Conservation (phyloP, 2,329 filamentous ascomycete species). For the Coleophoma crateriformis region DNA sequence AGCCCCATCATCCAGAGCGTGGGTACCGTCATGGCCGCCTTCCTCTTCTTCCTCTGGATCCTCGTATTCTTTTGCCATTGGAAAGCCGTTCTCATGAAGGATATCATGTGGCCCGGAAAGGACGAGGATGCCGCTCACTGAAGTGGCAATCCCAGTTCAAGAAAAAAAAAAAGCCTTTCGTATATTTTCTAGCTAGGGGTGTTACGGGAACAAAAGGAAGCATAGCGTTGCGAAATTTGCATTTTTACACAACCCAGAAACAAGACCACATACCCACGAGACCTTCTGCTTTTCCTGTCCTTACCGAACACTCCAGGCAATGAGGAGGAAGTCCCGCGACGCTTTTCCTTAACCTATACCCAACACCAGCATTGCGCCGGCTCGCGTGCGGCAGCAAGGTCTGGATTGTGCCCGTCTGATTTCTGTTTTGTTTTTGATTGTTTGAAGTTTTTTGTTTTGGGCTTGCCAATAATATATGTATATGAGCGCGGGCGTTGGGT, state of each 20-base stretch:
- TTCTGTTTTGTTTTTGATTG: not conserved
- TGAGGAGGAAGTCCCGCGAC: too few relatives aligned
- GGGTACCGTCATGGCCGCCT: constrained; percentile 31
- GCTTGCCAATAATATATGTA: not conserved
- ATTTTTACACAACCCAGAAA: too few relatives aligned
- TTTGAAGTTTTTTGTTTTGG: too few relatives aligned
- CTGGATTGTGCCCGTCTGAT: not conserved
- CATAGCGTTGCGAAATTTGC: not conserved
- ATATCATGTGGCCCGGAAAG: constrained; percentile 26
- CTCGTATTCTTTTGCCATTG: constrained; percentile 19
- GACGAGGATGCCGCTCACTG: constrained; percentile 22
- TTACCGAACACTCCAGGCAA: not conserved
- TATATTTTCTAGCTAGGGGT: not conserved
- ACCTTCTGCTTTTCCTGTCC: not conserved
- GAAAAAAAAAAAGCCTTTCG: not conserved
- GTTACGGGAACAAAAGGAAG: not conserved
- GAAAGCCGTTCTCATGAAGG: constrained; percentile 19
- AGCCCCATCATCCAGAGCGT: constrained; percentile 36
- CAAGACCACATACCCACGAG: too few relatives aligned
- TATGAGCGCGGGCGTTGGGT: not conserved
- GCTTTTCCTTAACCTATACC: too few relatives aligned
- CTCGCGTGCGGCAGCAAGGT: not conserved
- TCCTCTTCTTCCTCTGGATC: constrained; percentile 37
- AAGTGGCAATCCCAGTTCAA: not conserved
- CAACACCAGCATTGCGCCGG: constrained; percentile 1